Base-by-base conservation (phyloP, 1,284 basidiomycete species). In the Microbotryum intermedium region DNA sequence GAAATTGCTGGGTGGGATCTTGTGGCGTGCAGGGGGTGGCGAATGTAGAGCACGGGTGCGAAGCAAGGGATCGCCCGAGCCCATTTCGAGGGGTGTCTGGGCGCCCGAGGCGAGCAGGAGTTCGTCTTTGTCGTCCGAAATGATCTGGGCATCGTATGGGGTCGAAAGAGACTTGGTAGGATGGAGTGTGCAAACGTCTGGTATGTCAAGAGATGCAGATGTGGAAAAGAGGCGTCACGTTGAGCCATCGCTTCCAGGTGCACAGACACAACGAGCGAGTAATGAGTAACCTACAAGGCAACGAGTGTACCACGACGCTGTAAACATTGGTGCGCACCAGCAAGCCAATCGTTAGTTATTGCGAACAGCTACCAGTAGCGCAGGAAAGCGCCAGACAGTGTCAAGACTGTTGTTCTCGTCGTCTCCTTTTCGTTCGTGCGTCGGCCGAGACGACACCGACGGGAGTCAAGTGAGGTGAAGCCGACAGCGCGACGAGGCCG, bases 221-320 rank as follows among this genome's bases (percentile, higher is more conserved):
- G 20, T 48, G 46, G 23, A 11, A 48, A 28, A 39, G 34, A 6
- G 34, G 34, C 34, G 18, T 16, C 18, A 39, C 34, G 34, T 39
- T 39, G 11, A 39, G 34, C 11, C 34, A 39, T 39, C 34, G 13
- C 13, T 39, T 39, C 44, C 30, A 53, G 44, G 5, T 2, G 25
- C 3, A 5, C 2, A 2, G 3, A 6, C 49, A 4, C 11, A 5
- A 28, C 7, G 21, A 8, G 26, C 11, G 46, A 11, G 9, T 28
- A 5, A 30, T 20, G 5, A 11, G 4, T 11, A 1, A 30, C 61
- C 25, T 18, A 68, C 65, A 68, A 10, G 67, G 67, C 25, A 68
- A 55, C 18, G 64, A 66, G 29, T 68, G 67, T 4, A 64, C 62
- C 23, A 68, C 67, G 26, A 68, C 67, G 25, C 67, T 68, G 64